Evolutionary conservation across 257 asterid genomes (phyloP).

Genomic region (Capsicum pubescens): DNA sequence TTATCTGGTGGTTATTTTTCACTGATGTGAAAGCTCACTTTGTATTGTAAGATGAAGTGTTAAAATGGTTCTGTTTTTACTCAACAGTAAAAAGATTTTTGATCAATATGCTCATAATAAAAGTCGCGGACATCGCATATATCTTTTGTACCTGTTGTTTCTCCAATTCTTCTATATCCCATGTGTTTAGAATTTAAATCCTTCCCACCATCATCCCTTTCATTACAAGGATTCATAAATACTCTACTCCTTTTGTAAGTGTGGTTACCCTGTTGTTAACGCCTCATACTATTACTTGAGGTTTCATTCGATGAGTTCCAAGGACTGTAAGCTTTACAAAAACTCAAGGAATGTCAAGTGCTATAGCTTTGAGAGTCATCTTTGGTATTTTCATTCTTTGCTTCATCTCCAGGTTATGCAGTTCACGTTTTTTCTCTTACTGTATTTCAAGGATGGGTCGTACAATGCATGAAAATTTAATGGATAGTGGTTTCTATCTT

Average conservation of each 20-base stretch:
- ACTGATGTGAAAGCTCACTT: too few species aligned
- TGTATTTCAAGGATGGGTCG: too few species aligned
- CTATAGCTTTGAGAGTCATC: too few species aligned
- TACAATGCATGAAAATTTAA: too few species aligned
- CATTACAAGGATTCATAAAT: background rate
- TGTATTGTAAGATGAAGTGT: background rate
- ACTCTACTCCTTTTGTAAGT: slow-evolving; percentile 43
- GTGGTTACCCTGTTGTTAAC: slow-evolving; percentile 88
- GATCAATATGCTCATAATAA: background rate
- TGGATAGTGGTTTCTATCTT: too few species aligned
- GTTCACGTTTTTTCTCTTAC: too few species aligned
- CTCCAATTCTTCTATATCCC: slow-evolving; percentile 4
- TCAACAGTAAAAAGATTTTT: background rate
- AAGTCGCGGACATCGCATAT: background rate
- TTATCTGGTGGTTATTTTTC: too few species aligned
- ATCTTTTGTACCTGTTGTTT: background rate
- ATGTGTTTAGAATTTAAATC: background rate
- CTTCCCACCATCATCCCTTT: background rate
- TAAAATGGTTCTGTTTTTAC: background rate
- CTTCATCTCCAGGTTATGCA: too few species aligned
- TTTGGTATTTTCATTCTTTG: too few species aligned
- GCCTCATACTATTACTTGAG: slow-evolving; percentile 86
- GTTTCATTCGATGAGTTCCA: slow-evolving; percentile 73
- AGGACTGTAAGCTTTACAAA: slow-evolving; percentile 82
- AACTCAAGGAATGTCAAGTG: too few species aligned